Percentiles rank a stretch among this genome's conserved stretches.
phyloP scores from a whole-genome alignment of 371 early-diverging fungal genomes.

The Circinella minor region DNA sequence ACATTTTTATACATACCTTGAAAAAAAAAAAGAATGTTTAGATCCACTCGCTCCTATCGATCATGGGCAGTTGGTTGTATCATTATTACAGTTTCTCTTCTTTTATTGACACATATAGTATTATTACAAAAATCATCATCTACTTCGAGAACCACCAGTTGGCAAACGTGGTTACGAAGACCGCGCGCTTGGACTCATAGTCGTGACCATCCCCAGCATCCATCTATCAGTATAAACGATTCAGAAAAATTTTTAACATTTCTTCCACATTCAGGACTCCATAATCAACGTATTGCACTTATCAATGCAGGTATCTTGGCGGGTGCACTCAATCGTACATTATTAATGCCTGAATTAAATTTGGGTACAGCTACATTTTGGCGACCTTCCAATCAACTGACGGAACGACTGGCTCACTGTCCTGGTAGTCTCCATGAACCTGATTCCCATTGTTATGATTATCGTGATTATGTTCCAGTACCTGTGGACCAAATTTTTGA shows the following conservation, averaged over 20 bases:
- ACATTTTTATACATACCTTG: too few relatives aligned
- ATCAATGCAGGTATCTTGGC: slow-evolving; percentile 63
- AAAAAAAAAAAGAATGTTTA: neutral
- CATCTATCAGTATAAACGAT: neutral
- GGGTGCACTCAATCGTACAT: slow-evolving; percentile 59
- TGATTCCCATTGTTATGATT: slow-evolving; percentile 34
- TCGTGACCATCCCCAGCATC: neutral
- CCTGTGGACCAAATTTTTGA: slow-evolving; percentile 46
- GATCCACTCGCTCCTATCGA: neutral
- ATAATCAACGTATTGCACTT: slow-evolving; percentile 61
- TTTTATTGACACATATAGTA: neutral
- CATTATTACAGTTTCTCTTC: neutral
- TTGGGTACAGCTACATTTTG: slow-evolving; percentile 43
- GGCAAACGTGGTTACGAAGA: slow-evolving; percentile 6
- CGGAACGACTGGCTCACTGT: slow-evolving; percentile 17
- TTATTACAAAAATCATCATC: neutral
- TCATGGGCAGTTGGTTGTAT: neutral
- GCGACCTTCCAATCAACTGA: slow-evolving; percentile 26
- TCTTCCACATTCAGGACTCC: slow-evolving; percentile 66
- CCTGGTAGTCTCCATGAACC: slow-evolving; percentile 13
- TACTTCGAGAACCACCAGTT: neutral
- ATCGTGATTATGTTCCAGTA: slow-evolving; percentile 42
- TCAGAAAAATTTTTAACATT: slow-evolving; percentile 49
- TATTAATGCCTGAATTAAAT: slow-evolving; percentile 54
- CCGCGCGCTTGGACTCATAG: neutral